phyloP scores from a whole-genome alignment of 1,284 basidiomycete genomes.

The Tilletia walkeri region DNA sequence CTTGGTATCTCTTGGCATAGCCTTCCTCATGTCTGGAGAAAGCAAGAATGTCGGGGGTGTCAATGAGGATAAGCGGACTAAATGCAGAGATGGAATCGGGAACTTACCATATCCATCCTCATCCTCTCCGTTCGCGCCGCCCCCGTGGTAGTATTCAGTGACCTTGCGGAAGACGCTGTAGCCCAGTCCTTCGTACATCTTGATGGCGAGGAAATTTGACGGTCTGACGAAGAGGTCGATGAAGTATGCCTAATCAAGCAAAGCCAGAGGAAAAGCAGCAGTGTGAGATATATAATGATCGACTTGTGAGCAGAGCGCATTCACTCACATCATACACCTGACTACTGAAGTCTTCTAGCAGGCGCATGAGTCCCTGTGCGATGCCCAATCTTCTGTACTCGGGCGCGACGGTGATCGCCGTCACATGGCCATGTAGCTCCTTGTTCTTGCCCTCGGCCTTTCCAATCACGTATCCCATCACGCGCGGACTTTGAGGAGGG shows the following conservation, averaged over 20 bases:
- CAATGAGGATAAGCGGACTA: not conserved
- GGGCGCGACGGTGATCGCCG: slow-evolving; percentile 84
- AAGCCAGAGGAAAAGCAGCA: no score
- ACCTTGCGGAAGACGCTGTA: slow-evolving; percentile 84
- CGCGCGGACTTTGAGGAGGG: not conserved
- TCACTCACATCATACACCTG: slow-evolving; percentile 33
- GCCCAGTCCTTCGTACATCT: slow-evolving; percentile 82
- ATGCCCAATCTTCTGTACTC: slow-evolving; percentile 81
- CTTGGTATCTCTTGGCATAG: slow-evolving; percentile 41
- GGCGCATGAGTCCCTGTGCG: slow-evolving; percentile 74
- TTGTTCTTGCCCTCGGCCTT: slow-evolving; percentile 45
- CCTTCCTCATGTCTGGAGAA: slow-evolving; percentile 71
- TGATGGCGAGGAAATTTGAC: slow-evolving; percentile 61
- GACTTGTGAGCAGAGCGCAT: no score
- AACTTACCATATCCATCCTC: slow-evolving; percentile 85
- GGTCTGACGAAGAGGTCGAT: slow-evolving; percentile 88
- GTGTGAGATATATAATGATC: no score
- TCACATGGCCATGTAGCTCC: slow-evolving; percentile 66
- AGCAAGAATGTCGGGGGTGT: not conserved
- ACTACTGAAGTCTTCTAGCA: slow-evolving; percentile 78
- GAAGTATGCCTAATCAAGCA: slow-evolving; percentile 67
- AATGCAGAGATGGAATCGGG: slow-evolving; percentile 2
- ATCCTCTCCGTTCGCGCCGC: slow-evolving; percentile 66
- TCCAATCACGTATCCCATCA: slow-evolving; percentile 46
- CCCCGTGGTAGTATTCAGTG: slow-evolving; percentile 76